These are phyloP conservation scores for Rubia peregrina DNA, from an alignment of 305 asterid genomes.

Conservation along the genomic window DNA sequence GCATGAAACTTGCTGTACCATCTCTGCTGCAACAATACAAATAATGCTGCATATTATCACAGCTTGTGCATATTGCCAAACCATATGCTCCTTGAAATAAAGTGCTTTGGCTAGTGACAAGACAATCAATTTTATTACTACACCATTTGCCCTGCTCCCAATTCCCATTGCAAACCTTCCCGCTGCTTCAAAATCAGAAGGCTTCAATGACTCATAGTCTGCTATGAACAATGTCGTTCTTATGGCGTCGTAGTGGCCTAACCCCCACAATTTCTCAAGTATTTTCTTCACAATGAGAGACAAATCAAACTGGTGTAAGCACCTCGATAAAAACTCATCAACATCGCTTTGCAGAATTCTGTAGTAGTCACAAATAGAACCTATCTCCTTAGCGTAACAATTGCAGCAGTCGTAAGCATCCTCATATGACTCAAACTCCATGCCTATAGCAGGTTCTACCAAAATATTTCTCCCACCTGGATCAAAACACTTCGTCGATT, in stretches of 20 bases:
- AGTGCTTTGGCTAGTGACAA: no score
- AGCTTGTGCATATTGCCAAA: no score
- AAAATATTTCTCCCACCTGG: slow-evolving; percentile 36
- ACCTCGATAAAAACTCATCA: slow-evolving; percentile 49
- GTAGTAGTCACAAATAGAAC: slow-evolving; percentile 69
- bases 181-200: slow-evolving; percentile 69
- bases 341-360: slow-evolving; percentile 52
- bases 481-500: no score
- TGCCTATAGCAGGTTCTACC: slow-evolving; percentile 57
- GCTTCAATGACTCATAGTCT: slow-evolving; percentile 53
- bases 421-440: slow-evolving; percentile 83
- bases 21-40: no score
- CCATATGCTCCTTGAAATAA: no score
- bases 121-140: no score
- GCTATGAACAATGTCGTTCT: slow-evolving; percentile 48
- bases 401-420: slow-evolving; percentile 78
- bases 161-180: no score
- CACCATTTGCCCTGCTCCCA: no score
- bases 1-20: no score
- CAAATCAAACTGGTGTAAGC: slow-evolving; percentile 50
- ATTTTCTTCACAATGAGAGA: slow-evolving; percentile 59
- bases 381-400: slow-evolving; percentile 63
- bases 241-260: slow-evolving; percentile 46
- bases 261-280: slow-evolving; percentile 72
- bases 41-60: no score